Percentiles rank a stretch among this genome's conserved stretches.
phyloP scores from a whole-genome alignment of 768 basidiomycete genomes.

The Russula earlei region DNA sequence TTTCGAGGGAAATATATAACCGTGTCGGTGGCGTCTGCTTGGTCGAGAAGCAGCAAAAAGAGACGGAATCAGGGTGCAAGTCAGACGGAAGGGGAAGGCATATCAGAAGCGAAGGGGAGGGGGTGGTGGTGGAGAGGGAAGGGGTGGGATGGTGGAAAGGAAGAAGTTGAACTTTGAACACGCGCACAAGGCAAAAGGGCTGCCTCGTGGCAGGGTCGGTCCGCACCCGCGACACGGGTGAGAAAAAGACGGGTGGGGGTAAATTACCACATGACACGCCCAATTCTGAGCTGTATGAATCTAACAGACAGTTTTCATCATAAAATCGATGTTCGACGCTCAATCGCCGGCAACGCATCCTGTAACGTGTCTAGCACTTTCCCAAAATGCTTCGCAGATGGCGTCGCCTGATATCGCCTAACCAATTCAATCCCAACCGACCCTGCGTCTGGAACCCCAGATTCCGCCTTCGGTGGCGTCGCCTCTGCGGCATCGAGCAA shows the following conservation, averaged over 20 bases:
- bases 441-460: slow-evolving; percentile 20
- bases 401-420: slow-evolving; percentile 53
- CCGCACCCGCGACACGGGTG: neutral
- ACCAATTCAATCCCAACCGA: slow-evolving; percentile 42
- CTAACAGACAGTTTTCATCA: no score
- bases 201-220: slow-evolving; percentile 5
- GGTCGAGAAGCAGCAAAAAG: neutral
- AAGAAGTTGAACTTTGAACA: neutral
- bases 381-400: slow-evolving; percentile 60
- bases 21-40: neutral
- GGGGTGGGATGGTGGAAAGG: neutral
- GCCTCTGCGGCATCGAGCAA: slow-evolving; percentile 62
- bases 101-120: neutral
- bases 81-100: slow-evolving; percentile 1
- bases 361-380: slow-evolving; percentile 42
- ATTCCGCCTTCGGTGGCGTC: slow-evolving; percentile 2
- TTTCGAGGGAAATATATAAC: slow-evolving; percentile 9
- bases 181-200: neutral
- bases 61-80: neutral
- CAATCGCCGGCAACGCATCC: slow-evolving; percentile 22
- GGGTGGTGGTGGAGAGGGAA: neutral
- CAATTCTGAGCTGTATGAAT: no score
- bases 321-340: neutral
- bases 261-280: no score
- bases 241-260: no score